These are phyloP conservation scores for Stramenopiles sp. DNA, from an alignment of 352 stramenopile genomes.

Conservation along the genomic window DNA sequence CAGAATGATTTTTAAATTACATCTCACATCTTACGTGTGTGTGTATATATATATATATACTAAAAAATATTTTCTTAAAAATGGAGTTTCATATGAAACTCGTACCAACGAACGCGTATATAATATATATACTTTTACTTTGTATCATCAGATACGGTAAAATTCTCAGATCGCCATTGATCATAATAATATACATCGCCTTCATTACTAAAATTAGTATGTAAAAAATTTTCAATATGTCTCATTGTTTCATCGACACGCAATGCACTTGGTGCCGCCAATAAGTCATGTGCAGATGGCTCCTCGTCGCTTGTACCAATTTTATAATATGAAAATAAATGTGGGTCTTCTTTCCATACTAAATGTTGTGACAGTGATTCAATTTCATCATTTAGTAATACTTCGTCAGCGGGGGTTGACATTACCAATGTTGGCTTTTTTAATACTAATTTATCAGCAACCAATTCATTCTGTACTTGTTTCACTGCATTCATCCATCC, in stretches of 20 bases:
- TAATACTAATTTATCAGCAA: neutral
- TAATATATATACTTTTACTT: no score
- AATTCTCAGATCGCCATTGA: no score
- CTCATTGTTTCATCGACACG: neutral
- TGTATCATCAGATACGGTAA: no score
- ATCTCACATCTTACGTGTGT: no score
- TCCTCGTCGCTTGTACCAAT: neutral
- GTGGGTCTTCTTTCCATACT: neutral
- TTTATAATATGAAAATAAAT: neutral
- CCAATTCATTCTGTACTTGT: neutral
- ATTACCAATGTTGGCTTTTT: neutral
- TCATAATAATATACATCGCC: no score
- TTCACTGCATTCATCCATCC: neutral
- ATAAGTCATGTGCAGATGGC: neutral
- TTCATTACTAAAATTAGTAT: neutral
- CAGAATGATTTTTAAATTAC: no score
- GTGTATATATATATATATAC: no score
- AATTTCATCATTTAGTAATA: neutral
- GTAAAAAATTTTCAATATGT: neutral
- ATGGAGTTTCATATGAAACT: no score
- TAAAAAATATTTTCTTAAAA: no score
- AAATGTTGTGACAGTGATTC: neutral
- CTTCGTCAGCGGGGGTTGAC: neutral
- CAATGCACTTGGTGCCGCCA: neutral
- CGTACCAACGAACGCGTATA: no score